Evolutionary conservation across 1,284 basidiomycete genomes (phyloP), one percentile per base, ranked within the genome.

Genomic region (Ustilago crameri): DNA sequence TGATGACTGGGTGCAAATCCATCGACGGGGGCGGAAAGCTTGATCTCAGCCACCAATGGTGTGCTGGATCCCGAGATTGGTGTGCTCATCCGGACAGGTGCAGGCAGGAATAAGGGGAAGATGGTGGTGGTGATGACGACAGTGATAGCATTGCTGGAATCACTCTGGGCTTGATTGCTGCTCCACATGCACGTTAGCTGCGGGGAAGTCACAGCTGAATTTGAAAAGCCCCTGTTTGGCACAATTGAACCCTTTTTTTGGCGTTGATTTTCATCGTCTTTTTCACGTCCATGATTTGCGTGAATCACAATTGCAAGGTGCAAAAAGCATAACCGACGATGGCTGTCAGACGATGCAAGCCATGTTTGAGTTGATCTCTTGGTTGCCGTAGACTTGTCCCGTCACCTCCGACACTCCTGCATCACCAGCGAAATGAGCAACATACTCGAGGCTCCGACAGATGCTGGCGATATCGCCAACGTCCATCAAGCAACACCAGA

Each of bases 1-100:
- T 74, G 70, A 22, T 74, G 70, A 43, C 56, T 64, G 3, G 67
- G 67, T 3, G 60, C 50, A 9, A 63, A 43, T 22, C 55, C 59
- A 37, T 59, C 56, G n/a, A 22, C 30, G 5, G 57, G 45, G 17
- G 45, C 23, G 45, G 56, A 38, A 35, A 42, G 35, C 45, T 61
- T 67, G 52, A 67, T 34, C 18, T 52, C n/a, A 2, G 49, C 57
- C 10, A 34, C 27, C 50, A 67, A 41, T 3, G 57, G 64, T 26
- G 41, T 27, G 32, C 26, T 30, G 9, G 9, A 20, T 7, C 9
- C 18, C 17, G 14, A 7, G 38, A 18, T 15, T 5, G 15, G 20
- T 15, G 35, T 10, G 18, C 2, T 18, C 22, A 23, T 42, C 20
- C 10, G 20, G 20, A 42, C 17, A 9, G 18, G 22, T 12, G 20